phyloP scores from a whole-genome alignment of 1,139 yeast species.

The Hemisphaericaspora xylanilytica region DNA sequence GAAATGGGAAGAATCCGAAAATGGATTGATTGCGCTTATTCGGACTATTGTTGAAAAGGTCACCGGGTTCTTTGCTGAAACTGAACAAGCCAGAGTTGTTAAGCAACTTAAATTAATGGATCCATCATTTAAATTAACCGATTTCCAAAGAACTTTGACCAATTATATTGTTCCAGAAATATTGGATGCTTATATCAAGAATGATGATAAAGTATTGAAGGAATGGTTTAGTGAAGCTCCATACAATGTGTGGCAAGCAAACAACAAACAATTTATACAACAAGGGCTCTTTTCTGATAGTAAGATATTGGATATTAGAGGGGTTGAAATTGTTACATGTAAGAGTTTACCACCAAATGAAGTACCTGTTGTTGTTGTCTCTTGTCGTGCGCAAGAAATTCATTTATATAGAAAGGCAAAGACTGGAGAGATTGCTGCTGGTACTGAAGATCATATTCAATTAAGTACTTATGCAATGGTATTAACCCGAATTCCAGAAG shows the following conservation, averaged over 20 bases:
- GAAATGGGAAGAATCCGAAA: conserved; percentile 92
- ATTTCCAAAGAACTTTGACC: conserved; percentile 80
- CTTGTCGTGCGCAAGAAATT: conserved; percentile 96
- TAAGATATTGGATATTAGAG: conserved; percentile 88
- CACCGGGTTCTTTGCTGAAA: conserved; percentile 90
- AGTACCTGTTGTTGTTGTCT: conserved; percentile 87
- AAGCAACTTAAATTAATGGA: conserved; percentile 86
- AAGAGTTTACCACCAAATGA: conserved; percentile 89
- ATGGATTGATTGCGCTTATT: conserved; percentile 78
- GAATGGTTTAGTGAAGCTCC: conserved; percentile 98
- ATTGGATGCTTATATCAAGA: conserved; percentile 91
- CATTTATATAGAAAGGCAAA: conserved; percentile 85
- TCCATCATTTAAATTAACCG: conserved; percentile 79
- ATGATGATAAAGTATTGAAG: conserved; percentile 80
- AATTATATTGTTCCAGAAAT: conserved; percentile 94
- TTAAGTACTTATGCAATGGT: conserved; percentile 96
- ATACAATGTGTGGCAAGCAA: conserved; percentile 89
- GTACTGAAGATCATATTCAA: conserved; percentile 90
- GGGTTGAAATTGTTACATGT: conserved; percentile 89
- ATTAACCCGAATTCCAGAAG: conserved; percentile 88
- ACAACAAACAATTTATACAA: conserved; percentile 87
- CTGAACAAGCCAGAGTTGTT: conserved; percentile 90
- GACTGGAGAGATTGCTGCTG: conserved; percentile 95
- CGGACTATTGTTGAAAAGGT: conserved; percentile 80
- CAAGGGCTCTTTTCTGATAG: conserved; percentile 94